Evolutionary conservation across 192 early-diverging fungal species (phyloP), one percentile per base, ranked within the genome.

Genomic region (Backusella macrospora): DNA sequence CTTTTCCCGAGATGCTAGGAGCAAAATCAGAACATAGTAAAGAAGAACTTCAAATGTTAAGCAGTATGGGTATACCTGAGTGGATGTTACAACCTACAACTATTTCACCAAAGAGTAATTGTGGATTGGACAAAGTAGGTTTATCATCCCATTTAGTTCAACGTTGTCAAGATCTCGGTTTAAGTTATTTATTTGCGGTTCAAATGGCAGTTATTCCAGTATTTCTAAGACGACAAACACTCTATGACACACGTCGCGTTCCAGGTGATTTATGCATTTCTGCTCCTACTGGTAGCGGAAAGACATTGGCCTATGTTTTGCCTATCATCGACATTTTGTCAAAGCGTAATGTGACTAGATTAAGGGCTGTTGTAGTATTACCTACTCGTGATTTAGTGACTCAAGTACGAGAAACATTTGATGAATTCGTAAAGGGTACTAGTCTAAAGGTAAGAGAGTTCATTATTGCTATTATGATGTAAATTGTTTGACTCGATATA

Each of bases 201-300:
- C 96, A 98, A 80, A 86, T 89, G 38, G 91, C 92, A 4, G 92
- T 96, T 1, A 88, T 98, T 26, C 95, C 97, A 2, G 85, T 88
- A 14, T 86, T 98, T 29, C 85, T 93, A 37, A 78, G 82, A 26
- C 86, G 93, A 15, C 90, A 88, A 66, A 77, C 86, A 26, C 80
- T 90, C 42, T 84, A 89, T 37, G 86, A 89, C 69, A 86, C 90
- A 47, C 86, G 90, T n/a, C 91, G 89, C 29, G 89, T 88, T 29
- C 89, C 93, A 8, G 92, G 95, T 21, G 96, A 98, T 77, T 75
- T 99, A 26, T 96, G 95, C 74, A 95, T 99, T 15, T 96, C 96
- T 9, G 94, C 96, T 18, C 93, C 96, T 0, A 99, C 98, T 0
- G 98, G 98, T 39, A 94, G 92, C 63, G 98, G 98, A 26, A 99